Evolutionary conservation across 2,329 filamentous ascomycete genomes (phyloP), one percentile per base, ranked within the genome.

Genomic region (Claviceps maximensis): DNA sequence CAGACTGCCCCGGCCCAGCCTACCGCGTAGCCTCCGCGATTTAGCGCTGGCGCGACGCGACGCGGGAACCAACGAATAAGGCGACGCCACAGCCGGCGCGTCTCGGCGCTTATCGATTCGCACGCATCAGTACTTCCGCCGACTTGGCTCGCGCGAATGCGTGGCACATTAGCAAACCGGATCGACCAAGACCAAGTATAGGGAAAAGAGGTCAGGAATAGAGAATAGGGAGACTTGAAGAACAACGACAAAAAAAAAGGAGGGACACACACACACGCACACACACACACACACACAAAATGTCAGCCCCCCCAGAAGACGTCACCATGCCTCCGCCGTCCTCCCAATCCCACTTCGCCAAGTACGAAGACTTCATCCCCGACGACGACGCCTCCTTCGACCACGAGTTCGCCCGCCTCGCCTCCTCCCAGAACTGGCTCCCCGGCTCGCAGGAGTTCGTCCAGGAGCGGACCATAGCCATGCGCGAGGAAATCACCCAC

Each of bases 281-380:
- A n/a, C n/a, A n/a, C n/a, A n/a, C n/a, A n/a, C n/a, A n/a, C n/a
- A n/a, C n/a, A n/a, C n/a, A n/a, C n/a, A 38, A 38, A 38, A 38
- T 38, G 36, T 38, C 36, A 6, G 36, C 8, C 36, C 15, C 15
- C 15, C 15, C 17, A 38, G 36, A 38, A 38, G 36, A 38, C 6
- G 36, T 3, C 36, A n/a, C 15, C 36, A n/a, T 38, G 15, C 36
- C 36, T 7, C 36, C 36, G 36, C 58, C 55, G 6, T 45, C 58
- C 33, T 65, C 61, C 17, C 63, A 66, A 56, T 65, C 63, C 25
- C 63, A 66, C 58, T 67, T 67, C 21, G 55, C 58, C 47, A 61
- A 61, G 27, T 67, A 63, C 47, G 51, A 58, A 33, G 53, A 61
- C 56, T 67, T 67, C 55, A 58, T 53, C 2, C 62, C 64, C 46